These are phyloP conservation scores for Taphrina populina DNA, from an alignment of 1,139 yeast genomes.

Conservation along the genomic window DNA sequence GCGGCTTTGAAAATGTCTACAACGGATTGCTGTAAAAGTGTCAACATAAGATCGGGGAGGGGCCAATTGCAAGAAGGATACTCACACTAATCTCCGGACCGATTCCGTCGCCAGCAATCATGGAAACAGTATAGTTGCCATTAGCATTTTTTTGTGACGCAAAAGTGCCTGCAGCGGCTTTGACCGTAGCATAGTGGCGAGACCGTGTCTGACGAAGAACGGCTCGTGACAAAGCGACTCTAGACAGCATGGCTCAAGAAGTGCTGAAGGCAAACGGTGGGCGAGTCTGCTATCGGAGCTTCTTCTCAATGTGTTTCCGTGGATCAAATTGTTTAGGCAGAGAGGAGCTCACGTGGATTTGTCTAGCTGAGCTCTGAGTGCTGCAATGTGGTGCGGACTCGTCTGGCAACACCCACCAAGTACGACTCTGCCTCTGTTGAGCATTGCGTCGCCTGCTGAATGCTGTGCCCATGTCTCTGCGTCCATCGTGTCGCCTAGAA, in stretches of 20 bases:
- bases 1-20: constrained; percentile 52
- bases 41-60: too few species aligned
- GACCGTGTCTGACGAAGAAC: background rate
- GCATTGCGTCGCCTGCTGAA: background rate
- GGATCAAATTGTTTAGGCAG: too few species aligned
- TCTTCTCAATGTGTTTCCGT: too few species aligned
- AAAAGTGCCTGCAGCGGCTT: constrained; percentile 54
- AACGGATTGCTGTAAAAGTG: constrained; percentile 34
- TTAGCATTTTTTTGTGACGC: constrained; percentile 57
- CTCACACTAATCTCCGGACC: constrained; percentile 80
- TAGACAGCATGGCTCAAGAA: constrained; percentile 7
- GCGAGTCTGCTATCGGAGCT: too few species aligned
- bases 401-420: constrained; percentile 33
- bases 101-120: constrained; percentile 96
- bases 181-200: constrained; percentile 25
- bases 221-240: constrained; percentile 2
- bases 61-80: too few species aligned
- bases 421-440: constrained; percentile 22
- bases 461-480: constrained; percentile 13
- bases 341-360: too few species aligned
- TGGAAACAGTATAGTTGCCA: constrained; percentile 74
- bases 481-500: constrained; percentile 17
- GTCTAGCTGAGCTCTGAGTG: constrained; percentile 3
- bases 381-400: constrained; percentile 19
- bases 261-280: too few species aligned